Conservation (phyloP, 257 asterid genomes). For the Nicotiana knightiana region DNA sequence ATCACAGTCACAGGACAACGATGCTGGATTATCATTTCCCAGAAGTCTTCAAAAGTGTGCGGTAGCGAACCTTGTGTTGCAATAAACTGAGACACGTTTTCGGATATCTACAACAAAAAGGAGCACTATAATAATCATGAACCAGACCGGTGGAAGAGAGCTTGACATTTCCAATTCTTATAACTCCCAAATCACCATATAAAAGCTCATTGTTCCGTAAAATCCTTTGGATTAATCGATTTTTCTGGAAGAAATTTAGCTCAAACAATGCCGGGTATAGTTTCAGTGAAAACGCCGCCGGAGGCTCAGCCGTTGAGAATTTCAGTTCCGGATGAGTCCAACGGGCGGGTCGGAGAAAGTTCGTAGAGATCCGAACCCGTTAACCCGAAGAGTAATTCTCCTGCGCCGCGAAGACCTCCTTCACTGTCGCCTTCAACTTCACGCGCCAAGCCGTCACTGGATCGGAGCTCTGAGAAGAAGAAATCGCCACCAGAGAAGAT, state of each 20-base stretch:
- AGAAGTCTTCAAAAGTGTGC: constrained; percentile 78
- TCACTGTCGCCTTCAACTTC: constrained; percentile 93
- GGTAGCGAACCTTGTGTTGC: constrained; percentile 97
- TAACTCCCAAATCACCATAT: neutral
- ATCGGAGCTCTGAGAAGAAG: constrained; percentile 78
- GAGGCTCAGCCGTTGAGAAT: constrained; percentile 66
- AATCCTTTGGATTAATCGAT: neutral
- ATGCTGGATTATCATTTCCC: constrained; percentile 87
- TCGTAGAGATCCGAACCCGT: constrained; percentile 53
- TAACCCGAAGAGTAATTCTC: constrained; percentile 47
- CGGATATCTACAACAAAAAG: constrained; percentile 52
- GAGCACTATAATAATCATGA: constrained; percentile 9
- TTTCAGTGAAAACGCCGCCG: constrained; percentile 76
- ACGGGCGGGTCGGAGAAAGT: constrained; percentile 52
- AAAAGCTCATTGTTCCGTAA: neutral
- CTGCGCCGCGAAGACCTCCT: constrained; percentile 74
- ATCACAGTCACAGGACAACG: constrained; percentile 74
- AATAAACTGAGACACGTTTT: constrained; percentile 60
- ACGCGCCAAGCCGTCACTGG: constrained; percentile 85
- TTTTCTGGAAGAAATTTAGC: neutral
- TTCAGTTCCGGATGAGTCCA: constrained; percentile 43
- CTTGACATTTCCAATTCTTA: neutral
- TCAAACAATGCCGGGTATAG: constrained; percentile 77
- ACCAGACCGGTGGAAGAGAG: neutral
- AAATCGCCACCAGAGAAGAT: constrained; percentile 72